phyloP scores from a whole-genome alignment of 2,329 filamentous ascomycete genomes.

The Aspergillus vadensis region DNA sequence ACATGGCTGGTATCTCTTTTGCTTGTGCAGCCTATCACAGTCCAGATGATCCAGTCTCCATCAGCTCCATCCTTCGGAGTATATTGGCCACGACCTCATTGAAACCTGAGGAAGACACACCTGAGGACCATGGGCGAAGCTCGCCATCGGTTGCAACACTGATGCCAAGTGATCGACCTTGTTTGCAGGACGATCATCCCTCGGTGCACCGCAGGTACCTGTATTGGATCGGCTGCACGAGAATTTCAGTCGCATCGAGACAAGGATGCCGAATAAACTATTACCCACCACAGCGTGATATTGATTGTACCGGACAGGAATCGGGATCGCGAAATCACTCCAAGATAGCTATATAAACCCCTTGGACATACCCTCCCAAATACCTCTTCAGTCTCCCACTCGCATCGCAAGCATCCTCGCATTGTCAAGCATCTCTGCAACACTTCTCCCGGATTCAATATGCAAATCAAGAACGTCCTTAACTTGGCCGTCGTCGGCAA shows the following conservation, averaged over 20 bases:
- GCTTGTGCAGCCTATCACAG: background rate
- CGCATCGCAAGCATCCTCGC: background rate
- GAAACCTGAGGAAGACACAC: background rate
- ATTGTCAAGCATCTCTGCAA: background rate
- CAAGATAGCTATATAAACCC: conserved; percentile 1
- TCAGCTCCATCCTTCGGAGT: background rate
- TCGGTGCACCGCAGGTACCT: background rate
- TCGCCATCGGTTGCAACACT: background rate
- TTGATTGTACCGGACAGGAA: background rate
- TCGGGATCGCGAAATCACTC: too few species aligned
- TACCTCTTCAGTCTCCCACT: background rate
- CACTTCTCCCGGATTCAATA: background rate
- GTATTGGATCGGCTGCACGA: background rate
- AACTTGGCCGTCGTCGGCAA: conserved; percentile 4
- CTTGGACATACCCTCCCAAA: background rate
- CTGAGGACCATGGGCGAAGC: background rate
- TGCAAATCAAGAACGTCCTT: conserved; percentile 9
- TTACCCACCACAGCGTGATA: background rate
- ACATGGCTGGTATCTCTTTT: background rate
- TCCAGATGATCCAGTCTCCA: background rate
- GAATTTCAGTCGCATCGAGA: background rate
- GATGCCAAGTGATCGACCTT: background rate
- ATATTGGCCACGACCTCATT: background rate
- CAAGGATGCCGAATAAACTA: background rate
- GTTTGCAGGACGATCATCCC: background rate